A percentile compares a stretch with the other conserved stretches of the same genome.
These are phyloP conservation scores for Ochromonas danica DNA, from an alignment of 108 stramenopile genomes.

Conservation along the genomic window DNA sequence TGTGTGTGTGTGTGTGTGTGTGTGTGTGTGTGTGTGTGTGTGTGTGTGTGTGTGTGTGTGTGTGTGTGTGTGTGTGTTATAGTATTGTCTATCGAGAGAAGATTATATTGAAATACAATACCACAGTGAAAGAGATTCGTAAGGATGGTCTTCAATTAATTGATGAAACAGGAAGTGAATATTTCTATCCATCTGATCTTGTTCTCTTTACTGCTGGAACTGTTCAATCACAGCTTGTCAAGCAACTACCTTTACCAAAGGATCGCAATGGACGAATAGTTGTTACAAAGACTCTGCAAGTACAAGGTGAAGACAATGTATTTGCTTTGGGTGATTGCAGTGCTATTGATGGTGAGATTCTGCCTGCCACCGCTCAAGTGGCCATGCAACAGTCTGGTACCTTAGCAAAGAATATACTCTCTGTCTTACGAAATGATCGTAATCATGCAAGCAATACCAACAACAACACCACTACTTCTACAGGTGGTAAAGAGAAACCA, in stretches of 20 bases:
- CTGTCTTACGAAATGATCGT: background rate
- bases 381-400: slow-evolving; percentile 51
- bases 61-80: too few species aligned
- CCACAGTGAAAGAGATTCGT: background rate
- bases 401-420: slow-evolving; percentile 49
- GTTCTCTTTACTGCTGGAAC: background rate
- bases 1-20: too few species aligned
- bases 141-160: background rate
- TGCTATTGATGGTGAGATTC: slow-evolving; percentile 39
- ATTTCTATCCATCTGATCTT: background rate
- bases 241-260: background rate
- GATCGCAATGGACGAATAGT: background rate
- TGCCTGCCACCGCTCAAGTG: slow-evolving; percentile 34
- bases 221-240: background rate
- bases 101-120: background rate
- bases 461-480: too few species aligned
- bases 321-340: background rate
- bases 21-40: too few species aligned
- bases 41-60: too few species aligned
- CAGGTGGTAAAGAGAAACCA: background rate
- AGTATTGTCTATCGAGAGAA: too few species aligned
- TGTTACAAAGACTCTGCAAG: background rate
- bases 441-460: background rate
- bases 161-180: background rate
- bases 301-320: background rate